Base-by-base conservation (phyloP, 495 filamentous ascomycete genomes). In the Xylaria intraflava region DNA sequence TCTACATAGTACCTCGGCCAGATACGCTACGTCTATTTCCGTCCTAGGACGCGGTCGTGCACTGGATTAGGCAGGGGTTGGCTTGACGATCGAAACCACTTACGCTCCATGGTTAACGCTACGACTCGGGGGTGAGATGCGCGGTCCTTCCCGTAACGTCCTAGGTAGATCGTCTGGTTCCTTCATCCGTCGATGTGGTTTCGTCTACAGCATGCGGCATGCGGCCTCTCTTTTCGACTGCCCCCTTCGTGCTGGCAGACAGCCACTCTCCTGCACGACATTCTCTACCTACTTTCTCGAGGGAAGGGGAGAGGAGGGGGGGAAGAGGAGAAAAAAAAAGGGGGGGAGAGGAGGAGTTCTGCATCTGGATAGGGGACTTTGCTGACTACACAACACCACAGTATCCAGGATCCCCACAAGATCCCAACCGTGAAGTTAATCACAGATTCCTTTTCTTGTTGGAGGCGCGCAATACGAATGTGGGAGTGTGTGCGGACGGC, bases 211-310 rank as follows among this genome's bases (percentile, higher is more conserved):
- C 24, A 50, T 36, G 20, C 40, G 38, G 50, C 50, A 53, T 38
- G 50, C 41, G 50, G 19, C 50, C 20, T 20, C 14, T 38, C 29
- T 42, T 53, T 22, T 20, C 50, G 36, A 27, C 31, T 27, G 31
- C 38, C 33, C 30, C 33, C 23, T 46, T 22, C 14, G 39, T 27
- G 39, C 20, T 45, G 39, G 24, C 27, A 27, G 26, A 40, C 45
- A 49, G 42, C 39, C 44, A 4, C 35, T 54, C 2, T 54, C 50
- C 41, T 59, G 58, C n/a, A 67, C 55, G 53, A 57, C 53, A 43
- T 66, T 51, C 14, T 48, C 54, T 6, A 10, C 7, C 11, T 42
- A 16, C 29, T 9, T n/a, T 3, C 12, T 16, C 42, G 42, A 33
- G 30, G 20, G 43, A 49, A 50, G n/a, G 46, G 46, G 40, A 45